phyloP scores from a whole-genome alignment of 768 basidiomycete genomes.

The Agaricus blazei region DNA sequence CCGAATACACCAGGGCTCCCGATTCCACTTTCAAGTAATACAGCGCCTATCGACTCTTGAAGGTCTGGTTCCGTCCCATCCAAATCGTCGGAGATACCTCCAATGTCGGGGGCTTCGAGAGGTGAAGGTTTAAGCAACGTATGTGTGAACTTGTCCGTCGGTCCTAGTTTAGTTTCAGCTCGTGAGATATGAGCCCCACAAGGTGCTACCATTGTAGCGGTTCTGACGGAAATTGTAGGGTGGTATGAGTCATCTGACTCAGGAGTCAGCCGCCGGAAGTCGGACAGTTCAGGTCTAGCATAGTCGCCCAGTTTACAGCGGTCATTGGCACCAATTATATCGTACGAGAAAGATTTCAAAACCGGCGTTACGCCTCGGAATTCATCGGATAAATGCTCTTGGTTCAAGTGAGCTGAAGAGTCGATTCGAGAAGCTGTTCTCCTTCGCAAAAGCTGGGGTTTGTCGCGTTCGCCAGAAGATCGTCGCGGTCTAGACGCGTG shows the following conservation, averaged over 20 bases:
- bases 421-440: not conserved
- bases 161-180: conserved; percentile 16
- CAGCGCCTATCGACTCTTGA: not conserved
- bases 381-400: not conserved
- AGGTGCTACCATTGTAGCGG: not conserved
- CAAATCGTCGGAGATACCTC: not conserved
- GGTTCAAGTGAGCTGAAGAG: not conserved
- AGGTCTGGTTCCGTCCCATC: not conserved
- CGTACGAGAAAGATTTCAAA: not conserved
- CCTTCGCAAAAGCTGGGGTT: not conserved
- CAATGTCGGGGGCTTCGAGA: conserved; percentile 12
- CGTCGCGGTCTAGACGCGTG: not conserved
- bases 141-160: conserved; percentile 40
- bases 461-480: not conserved
- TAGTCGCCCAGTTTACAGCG: not conserved
- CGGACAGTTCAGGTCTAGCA: not conserved
- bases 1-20: not conserved
- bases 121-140: conserved; percentile 46
- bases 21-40: not conserved
- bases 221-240: not conserved
- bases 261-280: not conserved
- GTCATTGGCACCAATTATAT: not conserved
- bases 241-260: not conserved
- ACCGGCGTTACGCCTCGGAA: not conserved
- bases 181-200: not conserved